Percentiles rank a stretch among this genome's conserved stretches.
phyloP scores from a whole-genome alignment of 192 early-diverging fungal species.

The Coemansia sp. region DNA sequence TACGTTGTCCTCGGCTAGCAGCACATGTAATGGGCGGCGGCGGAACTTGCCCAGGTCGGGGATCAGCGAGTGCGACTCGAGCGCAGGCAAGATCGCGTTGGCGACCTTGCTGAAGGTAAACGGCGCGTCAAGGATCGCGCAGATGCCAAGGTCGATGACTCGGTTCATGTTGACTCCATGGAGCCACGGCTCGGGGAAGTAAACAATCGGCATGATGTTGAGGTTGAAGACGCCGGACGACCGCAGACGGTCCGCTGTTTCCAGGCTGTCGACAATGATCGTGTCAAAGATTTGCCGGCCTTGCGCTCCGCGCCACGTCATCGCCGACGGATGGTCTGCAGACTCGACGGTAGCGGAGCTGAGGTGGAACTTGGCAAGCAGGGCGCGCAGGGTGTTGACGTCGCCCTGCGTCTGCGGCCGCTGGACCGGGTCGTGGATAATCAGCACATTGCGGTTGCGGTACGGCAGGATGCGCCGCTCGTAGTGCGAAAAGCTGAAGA shows the following conservation, averaged over 20 bases:
- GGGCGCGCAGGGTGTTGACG: conserved; percentile 44
- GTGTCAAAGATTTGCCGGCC: conserved; percentile 60
- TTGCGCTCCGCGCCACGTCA: conserved; percentile 47
- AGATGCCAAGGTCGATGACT: conserved; percentile 67
- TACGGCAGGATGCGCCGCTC: conserved; percentile 61
- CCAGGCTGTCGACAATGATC: conserved; percentile 68
- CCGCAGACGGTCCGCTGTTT: conserved; percentile 65
- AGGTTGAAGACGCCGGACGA: conserved; percentile 33
- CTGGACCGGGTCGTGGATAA: conserved; percentile 62
- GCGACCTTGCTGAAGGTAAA: conserved; percentile 64
- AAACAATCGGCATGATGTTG: conserved; percentile 77
- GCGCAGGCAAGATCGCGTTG: conserved; percentile 70
- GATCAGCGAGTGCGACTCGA: conserved; percentile 67
- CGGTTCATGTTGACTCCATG: conserved; percentile 42
- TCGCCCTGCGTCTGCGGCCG: conserved; percentile 27
- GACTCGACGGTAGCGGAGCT: conserved; percentile 57
- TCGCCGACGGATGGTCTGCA: conserved; percentile 25
- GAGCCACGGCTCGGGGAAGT: conserved; percentile 47
- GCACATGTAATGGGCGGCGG: conserved; percentile 67
- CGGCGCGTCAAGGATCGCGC: conserved; percentile 70
- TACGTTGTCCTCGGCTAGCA: conserved; percentile 85
- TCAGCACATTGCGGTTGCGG: conserved; percentile 67
- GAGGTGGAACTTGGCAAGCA: conserved; percentile 59
- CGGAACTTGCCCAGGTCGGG: conserved; percentile 65
- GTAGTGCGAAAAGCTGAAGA: conserved; percentile 33